Evolutionary conservation across 2,329 filamentous ascomycete species (phyloP).

Genomic region (Akanthomyces muscarius): DNA sequence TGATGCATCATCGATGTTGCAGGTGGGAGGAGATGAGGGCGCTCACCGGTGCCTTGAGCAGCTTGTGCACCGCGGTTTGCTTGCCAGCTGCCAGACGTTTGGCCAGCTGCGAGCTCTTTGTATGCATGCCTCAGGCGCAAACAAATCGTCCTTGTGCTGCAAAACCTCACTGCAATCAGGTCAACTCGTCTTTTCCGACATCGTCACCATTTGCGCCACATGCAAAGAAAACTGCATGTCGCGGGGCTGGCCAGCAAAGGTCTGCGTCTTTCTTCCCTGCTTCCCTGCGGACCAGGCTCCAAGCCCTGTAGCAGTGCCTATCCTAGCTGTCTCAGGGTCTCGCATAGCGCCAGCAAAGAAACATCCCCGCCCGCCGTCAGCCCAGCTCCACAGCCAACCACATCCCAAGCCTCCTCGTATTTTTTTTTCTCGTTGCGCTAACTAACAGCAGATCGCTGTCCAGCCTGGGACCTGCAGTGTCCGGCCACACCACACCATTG

Average conservation of each 20-base stretch:
- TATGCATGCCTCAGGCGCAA: slow-evolving; percentile 1
- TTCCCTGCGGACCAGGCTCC: background rate
- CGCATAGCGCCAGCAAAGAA: slow-evolving; percentile 6
- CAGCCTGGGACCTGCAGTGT: slow-evolving; percentile 6
- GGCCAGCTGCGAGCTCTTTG: slow-evolving; percentile 1
- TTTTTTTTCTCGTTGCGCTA: slow-evolving; percentile 9
- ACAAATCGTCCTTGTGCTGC: background rate
- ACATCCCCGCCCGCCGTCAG: background rate
- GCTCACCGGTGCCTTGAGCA: background rate
- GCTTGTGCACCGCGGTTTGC: background rate
- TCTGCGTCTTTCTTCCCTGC: background rate
- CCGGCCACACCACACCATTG: slow-evolving; percentile 5
- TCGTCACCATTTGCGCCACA: slow-evolving; percentile 8
- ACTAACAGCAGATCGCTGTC: background rate
- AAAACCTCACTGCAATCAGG: background rate
- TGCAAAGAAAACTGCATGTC: background rate
- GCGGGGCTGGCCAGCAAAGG: slow-evolving; percentile 14
- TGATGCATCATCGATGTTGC: slow-evolving; percentile 7
- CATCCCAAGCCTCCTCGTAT: slow-evolving; percentile 19
- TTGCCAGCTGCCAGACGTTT: slow-evolving; percentile 8
- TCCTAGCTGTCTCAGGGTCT: background rate
- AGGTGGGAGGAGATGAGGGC: background rate
- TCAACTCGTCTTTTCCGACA: background rate
- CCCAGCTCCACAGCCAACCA: slow-evolving; percentile 16
- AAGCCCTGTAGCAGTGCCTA: background rate